Evolutionary conservation across 2,329 filamentous ascomycete genomes (phyloP).

Genomic region (Alternaria burnsii): DNA sequence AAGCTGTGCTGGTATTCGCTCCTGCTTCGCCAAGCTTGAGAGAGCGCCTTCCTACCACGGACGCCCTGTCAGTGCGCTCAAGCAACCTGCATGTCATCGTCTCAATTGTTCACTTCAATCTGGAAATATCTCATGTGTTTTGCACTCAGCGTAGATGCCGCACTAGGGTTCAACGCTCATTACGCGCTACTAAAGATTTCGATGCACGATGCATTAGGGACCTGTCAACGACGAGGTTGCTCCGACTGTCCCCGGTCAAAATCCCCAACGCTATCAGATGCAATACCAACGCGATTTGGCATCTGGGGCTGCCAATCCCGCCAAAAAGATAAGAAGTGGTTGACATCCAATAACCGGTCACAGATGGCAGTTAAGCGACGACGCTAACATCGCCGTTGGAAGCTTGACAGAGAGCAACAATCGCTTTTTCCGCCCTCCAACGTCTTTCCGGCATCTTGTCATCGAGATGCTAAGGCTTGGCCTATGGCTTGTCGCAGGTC

Average conservation of each 20-base stretch:
- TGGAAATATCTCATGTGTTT: not conserved
- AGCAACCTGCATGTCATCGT: not conserved
- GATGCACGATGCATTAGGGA: not conserved
- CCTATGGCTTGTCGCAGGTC: not conserved
- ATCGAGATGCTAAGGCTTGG: not conserved
- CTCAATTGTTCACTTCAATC: not conserved
- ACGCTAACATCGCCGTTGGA: conserved; percentile 13
- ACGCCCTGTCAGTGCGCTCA: not conserved
- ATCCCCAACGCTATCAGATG: not conserved
- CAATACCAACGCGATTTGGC: not conserved
- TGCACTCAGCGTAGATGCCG: not conserved
- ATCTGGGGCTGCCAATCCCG: conserved; percentile 9
- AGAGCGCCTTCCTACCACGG: not conserved
- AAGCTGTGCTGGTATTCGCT: not conserved
- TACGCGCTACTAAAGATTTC: not conserved
- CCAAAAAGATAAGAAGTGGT: conserved; percentile 29
- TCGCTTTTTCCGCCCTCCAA: conserved; percentile 20
- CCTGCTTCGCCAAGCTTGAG: not conserved
- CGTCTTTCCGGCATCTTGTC: conserved; percentile 13
- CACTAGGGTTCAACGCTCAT: not conserved
- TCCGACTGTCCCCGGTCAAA: not conserved
- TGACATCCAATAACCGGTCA: conserved; percentile 11
- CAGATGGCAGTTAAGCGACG: conserved; percentile 5
- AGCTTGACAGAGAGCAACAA: conserved; percentile 26
- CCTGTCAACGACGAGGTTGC: not conserved